Evolutionary conservation across 192 early-diverging fungal genomes (phyloP).

Genomic region (Umbelopsis isabellina): DNA sequence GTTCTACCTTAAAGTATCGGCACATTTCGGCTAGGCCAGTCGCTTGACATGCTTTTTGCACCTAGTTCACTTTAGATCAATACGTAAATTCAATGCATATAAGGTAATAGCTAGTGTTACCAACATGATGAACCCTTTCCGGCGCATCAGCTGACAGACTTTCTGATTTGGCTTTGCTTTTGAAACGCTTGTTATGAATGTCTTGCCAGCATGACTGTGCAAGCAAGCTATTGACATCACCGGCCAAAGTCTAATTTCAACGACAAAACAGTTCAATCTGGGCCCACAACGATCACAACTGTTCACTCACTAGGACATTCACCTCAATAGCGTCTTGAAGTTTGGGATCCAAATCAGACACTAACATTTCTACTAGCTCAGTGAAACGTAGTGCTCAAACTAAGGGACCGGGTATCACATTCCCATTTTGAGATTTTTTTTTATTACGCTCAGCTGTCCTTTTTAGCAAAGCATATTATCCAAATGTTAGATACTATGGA

Average conservation of each 20-base stretch:
- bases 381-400: no score
- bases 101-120: not conserved
- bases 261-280: not conserved
- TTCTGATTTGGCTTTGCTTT: not conserved
- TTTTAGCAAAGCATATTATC: no score
- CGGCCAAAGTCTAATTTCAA: not conserved
- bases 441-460: no score
- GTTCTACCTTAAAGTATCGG: slow-evolving; percentile 73
- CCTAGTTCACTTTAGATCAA: not conserved
- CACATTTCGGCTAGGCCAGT: slow-evolving; percentile 30
- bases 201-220: not conserved
- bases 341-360: no score
- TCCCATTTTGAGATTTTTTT: no score
- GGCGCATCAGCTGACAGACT: not conserved
- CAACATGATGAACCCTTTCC: not conserved
- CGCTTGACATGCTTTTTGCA: not conserved
- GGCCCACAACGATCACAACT: not conserved
- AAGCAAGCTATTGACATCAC: not conserved
- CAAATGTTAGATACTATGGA: no score
- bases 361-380: not conserved
- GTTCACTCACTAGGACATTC: not conserved
- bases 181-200: not conserved
- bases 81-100: not conserved
- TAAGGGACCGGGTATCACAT: no score
- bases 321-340: no score